These are phyloP conservation scores for Microbotryomycetes sp. DNA, from an alignment of 1,284 basidiomycete genomes.

Conservation along the genomic window DNA sequence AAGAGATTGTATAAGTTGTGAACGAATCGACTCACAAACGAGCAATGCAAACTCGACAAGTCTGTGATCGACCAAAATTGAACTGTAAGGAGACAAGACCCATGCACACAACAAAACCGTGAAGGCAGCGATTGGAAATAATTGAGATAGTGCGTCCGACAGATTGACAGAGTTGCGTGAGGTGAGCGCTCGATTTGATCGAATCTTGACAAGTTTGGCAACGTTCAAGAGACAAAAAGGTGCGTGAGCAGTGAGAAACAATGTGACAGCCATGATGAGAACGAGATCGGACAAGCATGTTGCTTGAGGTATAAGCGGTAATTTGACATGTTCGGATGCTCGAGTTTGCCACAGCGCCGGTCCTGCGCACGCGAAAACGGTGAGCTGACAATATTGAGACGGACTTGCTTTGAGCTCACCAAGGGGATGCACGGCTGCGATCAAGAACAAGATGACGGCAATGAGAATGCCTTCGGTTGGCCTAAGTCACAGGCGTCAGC, in stretches of 20 bases:
- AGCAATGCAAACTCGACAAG: constrained; percentile 17
- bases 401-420: too few relatives aligned
- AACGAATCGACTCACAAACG: constrained; percentile 17
- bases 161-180: constrained; percentile 3
- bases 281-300: constrained; percentile 35
- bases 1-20: too few relatives aligned
- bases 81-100: constrained; percentile 17
- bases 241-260: constrained; percentile 7
- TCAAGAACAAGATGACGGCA: constrained; percentile 65
- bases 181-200: neutral
- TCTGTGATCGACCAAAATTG: neutral
- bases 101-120: constrained; percentile 39
- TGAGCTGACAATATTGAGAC: too few relatives aligned
- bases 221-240: constrained; percentile 54
- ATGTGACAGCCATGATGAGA: constrained; percentile 17
- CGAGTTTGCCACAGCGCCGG: constrained; percentile 75
- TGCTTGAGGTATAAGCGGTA: constrained; percentile 54
- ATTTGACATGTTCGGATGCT: constrained; percentile 54
- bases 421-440: constrained; percentile 57
- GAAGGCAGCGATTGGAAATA: constrained; percentile 16
- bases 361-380: constrained; percentile 16
- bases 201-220: constrained; percentile 13
- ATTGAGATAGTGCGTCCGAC: constrained; percentile 14
- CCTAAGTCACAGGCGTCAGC: too few relatives aligned
- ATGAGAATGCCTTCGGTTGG: constrained; percentile 94